phyloP scores from a whole-genome alignment of 306 rosid species.

The Boehmeria nivea region DNA sequence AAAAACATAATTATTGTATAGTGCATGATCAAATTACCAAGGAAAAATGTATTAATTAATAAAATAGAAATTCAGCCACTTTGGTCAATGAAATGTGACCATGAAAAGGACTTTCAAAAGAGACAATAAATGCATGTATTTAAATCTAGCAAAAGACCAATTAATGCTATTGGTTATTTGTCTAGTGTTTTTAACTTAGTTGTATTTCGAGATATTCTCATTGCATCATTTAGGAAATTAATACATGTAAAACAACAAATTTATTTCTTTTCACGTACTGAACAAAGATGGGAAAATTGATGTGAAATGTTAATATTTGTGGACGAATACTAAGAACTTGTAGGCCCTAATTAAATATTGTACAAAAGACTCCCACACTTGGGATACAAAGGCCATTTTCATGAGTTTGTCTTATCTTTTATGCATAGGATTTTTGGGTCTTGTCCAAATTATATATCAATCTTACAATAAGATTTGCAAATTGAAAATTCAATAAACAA shows the following conservation, averaged over 20 bases:
- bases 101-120: too few species aligned
- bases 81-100: too few species aligned
- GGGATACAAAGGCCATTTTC: background rate
- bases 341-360: constrained; percentile 1
- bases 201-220: too few species aligned
- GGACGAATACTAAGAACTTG: background rate
- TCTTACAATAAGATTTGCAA: constrained; percentile 8
- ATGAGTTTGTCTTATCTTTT: background rate
- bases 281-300: background rate
- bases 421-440: background rate
- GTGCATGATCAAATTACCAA: too few species aligned
- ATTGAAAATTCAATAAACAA: background rate
- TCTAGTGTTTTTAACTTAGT: too few species aligned
- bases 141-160: too few species aligned
- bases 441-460: constrained; percentile 5
- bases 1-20: too few species aligned
- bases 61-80: too few species aligned
- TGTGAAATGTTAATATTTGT: background rate
- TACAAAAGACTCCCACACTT: background rate
- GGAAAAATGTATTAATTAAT: too few species aligned
- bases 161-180: too few species aligned
- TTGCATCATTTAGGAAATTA: background rate
- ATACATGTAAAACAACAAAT: background rate
- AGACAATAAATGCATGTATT: too few species aligned
- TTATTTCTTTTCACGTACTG: background rate